Evolutionary conservation across 2,329 filamentous ascomycete genomes (phyloP).

Genomic region (Exophiala mesophila): DNA sequence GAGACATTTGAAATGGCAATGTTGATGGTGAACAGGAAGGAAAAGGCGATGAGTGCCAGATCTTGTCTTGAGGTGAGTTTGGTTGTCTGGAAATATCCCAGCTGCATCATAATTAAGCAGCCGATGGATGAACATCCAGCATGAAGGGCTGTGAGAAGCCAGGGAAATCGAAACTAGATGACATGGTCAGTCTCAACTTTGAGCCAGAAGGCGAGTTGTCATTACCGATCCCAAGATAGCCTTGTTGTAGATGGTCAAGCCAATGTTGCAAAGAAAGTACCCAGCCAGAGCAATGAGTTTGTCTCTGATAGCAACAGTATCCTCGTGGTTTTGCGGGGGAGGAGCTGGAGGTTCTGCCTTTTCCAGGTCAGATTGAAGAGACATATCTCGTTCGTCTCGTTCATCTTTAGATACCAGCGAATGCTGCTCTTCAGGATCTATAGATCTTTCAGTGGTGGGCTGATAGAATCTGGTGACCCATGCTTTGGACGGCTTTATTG

Average conservation of each 20-base stretch:
- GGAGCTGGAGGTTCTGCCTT: too few relatives aligned
- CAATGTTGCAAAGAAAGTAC: conserved; percentile 6
- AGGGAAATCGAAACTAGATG: conserved; percentile 53
- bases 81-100: conserved; percentile 45
- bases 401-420: too few relatives aligned
- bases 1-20: conserved; percentile 62
- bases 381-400: too few relatives aligned
- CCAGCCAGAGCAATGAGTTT: background rate
- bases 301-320: conserved; percentile 1
- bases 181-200: background rate
- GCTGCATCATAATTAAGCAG: conserved; percentile 49
- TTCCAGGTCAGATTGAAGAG: too few relatives aligned
- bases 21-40: conserved; percentile 58
- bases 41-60: conserved; percentile 50
- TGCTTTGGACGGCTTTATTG: too few relatives aligned
- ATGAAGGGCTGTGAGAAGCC: conserved; percentile 57
- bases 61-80: background rate
- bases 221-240: conserved; percentile 3
- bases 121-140: conserved; percentile 55
- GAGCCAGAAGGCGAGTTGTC: background rate
- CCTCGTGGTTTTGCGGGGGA: too few relatives aligned
- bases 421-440: too few relatives aligned
- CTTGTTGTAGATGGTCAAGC: conserved; percentile 5
- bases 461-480: too few relatives aligned
- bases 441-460: too few relatives aligned